phyloP scores from a whole-genome alignment of 805 yeast genomes.

The Debaryomyces prosopidis region DNA sequence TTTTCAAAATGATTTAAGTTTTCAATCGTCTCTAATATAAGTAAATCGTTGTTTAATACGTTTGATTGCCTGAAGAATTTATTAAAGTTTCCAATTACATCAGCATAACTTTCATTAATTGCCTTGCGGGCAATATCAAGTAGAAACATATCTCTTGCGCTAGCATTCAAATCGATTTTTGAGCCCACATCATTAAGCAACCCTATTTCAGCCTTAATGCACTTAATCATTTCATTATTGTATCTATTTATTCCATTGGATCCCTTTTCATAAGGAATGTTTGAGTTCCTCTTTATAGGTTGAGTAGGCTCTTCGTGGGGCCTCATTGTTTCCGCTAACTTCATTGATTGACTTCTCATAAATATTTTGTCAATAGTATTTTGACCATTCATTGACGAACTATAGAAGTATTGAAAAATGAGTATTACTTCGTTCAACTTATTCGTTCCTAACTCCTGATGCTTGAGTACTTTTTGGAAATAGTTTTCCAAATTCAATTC shows the following conservation, averaged over 20 bases:
- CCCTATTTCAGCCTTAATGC: slow-evolving; percentile 51
- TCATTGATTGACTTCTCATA: slow-evolving; percentile 22
- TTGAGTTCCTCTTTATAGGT: slow-evolving; percentile 31
- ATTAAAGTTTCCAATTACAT: slow-evolving; percentile 13
- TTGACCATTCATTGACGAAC: slow-evolving; percentile 9
- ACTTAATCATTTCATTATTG: slow-evolving; percentile 50
- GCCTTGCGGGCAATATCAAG: slow-evolving; percentile 30
- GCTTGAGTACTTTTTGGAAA: slow-evolving; percentile 39
- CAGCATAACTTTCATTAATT: slow-evolving; percentile 11
- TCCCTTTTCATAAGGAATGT: slow-evolving; percentile 59
- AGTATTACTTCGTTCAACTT: slow-evolving; percentile 35
- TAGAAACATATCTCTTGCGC: slow-evolving; percentile 31
- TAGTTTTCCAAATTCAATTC: slow-evolving; percentile 54
- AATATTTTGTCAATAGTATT: slow-evolving; percentile 14
- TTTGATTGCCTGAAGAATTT: slow-evolving; percentile 11
- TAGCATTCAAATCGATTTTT: slow-evolving; percentile 13
- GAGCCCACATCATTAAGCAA: slow-evolving; percentile 45
- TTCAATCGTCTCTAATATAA: slow-evolving; percentile 49
- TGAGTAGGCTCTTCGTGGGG: slow-evolving; percentile 48
- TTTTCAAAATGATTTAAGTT: slow-evolving; percentile 24
- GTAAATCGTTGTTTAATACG: slow-evolving; percentile 24
- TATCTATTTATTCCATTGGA: slow-evolving; percentile 58
- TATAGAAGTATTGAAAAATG: slow-evolving; percentile 47
- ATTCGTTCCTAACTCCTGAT: slow-evolving; percentile 33
- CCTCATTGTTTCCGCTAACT: slow-evolving; percentile 44